Evolutionary conservation across 108 stramenopile genomes (phyloP).

Genomic region (Discostella stelligeroides): DNA sequence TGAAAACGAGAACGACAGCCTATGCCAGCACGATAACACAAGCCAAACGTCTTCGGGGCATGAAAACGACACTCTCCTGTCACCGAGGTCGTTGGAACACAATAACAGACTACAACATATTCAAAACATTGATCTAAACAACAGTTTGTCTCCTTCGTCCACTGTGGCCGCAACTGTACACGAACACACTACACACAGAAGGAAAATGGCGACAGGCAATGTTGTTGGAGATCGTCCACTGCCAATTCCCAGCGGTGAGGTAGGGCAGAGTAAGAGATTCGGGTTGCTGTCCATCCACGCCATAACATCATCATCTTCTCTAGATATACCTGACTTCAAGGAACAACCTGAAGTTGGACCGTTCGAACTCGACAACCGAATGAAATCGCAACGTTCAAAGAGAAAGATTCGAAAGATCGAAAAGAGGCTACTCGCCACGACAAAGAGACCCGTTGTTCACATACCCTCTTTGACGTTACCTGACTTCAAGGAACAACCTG

Average conservation of each 20-base stretch:
- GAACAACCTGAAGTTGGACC: neutral
- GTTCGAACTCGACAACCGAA: neutral
- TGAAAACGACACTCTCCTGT: neutral
- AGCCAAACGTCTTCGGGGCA: neutral
- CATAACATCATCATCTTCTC: neutral
- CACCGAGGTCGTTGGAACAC: neutral
- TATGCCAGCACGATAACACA: neutral
- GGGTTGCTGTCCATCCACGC: slow-evolving; percentile 7
- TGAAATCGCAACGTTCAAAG: neutral
- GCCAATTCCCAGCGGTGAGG: slow-evolving; percentile 23
- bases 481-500: neutral
- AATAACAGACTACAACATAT: neutral
- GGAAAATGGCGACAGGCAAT: neutral
- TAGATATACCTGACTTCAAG: neutral
- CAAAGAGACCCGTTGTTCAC: slow-evolving; percentile 26
- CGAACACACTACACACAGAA: slow-evolving; percentile 11
- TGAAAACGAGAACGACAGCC: too few species aligned
- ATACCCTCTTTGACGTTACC: slow-evolving; percentile 22
- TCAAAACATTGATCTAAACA: too few species aligned
- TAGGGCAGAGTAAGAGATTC: slow-evolving; percentile 43
- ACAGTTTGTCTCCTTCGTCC: slow-evolving; percentile 30
- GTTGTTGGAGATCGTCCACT: slow-evolving; percentile 27
- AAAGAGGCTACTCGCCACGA: slow-evolving; percentile 29
- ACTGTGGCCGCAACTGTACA: slow-evolving; percentile 38
- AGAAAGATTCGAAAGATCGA: slow-evolving; percentile 34